Evolutionary conservation across 345 rosid genomes (phyloP).

Genomic region (Passiflora organensis): DNA sequence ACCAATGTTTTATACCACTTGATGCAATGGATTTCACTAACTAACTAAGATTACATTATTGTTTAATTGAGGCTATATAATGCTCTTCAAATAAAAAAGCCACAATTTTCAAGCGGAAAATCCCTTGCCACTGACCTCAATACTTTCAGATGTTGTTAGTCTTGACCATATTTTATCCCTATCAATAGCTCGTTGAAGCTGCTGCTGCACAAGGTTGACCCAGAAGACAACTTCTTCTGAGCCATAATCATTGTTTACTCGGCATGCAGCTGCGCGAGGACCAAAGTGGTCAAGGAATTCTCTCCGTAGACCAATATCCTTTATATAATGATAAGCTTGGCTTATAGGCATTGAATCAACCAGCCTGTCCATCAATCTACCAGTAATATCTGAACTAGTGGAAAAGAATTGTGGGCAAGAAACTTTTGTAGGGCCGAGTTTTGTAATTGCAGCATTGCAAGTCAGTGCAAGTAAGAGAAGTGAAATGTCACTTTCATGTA

Average conservation of each 20-base stretch:
- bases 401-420: constrained; percentile 70
- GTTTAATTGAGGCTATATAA: too few species aligned
- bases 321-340: constrained; percentile 60
- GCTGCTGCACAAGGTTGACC: constrained; percentile 88
- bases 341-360: constrained; percentile 67
- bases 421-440: constrained; percentile 82
- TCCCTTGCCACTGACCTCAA: constrained; percentile 56
- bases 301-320: constrained; percentile 68
- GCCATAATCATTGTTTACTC: constrained; percentile 53
- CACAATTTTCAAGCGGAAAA: too few species aligned
- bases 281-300: constrained; percentile 96
- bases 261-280: constrained; percentile 75
- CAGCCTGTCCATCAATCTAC: constrained; percentile 83
- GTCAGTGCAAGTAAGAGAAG: constrained; percentile 76
- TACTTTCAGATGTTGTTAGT: constrained; percentile 87
- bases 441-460: constrained; percentile 73
- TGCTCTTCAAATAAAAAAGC: too few species aligned
- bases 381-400: constrained; percentile 62
- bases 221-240: constrained; percentile 86
- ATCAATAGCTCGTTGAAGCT: constrained; percentile 77
- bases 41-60: too few species aligned
- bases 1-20: too few species aligned
- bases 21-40: too few species aligned
- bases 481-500: constrained; percentile 56
- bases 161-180: constrained; percentile 98